These are phyloP conservation scores for Diaporthe citri DNA, from an alignment of 2,329 filamentous ascomycete species.

Conservation along the genomic window DNA sequence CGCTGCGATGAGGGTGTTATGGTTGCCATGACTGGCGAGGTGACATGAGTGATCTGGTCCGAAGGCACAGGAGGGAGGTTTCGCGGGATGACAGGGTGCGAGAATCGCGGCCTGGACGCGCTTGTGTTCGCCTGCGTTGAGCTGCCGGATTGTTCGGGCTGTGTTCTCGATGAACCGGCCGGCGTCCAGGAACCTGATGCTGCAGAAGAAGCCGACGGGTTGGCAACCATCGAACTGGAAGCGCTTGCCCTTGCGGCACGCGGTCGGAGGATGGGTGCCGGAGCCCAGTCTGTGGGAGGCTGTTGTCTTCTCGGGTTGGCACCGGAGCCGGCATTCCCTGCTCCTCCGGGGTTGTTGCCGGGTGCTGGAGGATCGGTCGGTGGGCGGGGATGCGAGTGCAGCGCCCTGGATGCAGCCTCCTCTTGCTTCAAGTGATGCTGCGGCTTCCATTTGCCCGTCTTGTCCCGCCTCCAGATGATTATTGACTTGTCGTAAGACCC, in stretches of 20 bases:
- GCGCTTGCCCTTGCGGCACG: slow-evolving; percentile 33
- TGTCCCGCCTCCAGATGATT: slow-evolving; percentile 92
- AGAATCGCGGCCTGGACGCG: slow-evolving; percentile 37
- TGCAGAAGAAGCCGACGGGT: slow-evolving; percentile 20
- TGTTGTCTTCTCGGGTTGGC: slow-evolving; percentile 26
- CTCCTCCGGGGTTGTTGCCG: slow-evolving; percentile 22
- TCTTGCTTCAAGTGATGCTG: slow-evolving; percentile 82
- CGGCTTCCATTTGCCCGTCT: slow-evolving; percentile 86
- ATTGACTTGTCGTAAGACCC: slow-evolving; percentile 97
- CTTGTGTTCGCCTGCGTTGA: slow-evolving; percentile 17
- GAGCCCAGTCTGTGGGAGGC: neutral
- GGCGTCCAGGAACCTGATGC: slow-evolving; percentile 19
- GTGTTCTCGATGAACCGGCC: slow-evolving; percentile 32
- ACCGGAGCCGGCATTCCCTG: slow-evolving; percentile 25
- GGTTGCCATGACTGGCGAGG: slow-evolving; percentile 50
- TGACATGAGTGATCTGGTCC: slow-evolving; percentile 46
- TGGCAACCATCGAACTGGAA: slow-evolving; percentile 32
- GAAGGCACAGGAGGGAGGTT: slow-evolving; percentile 11
- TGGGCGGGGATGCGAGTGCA: slow-evolving; percentile 41
- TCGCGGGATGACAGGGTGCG: slow-evolving; percentile 34
- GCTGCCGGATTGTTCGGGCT: slow-evolving; percentile 7
- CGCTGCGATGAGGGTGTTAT: slow-evolving; percentile 52
- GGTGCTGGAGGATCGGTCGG: slow-evolving; percentile 35
- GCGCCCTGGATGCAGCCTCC: slow-evolving; percentile 70
- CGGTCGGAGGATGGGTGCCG: slow-evolving; percentile 2